phyloP scores from a whole-genome alignment of 2,329 filamentous ascomycete species.

The Nemania sp. region DNA sequence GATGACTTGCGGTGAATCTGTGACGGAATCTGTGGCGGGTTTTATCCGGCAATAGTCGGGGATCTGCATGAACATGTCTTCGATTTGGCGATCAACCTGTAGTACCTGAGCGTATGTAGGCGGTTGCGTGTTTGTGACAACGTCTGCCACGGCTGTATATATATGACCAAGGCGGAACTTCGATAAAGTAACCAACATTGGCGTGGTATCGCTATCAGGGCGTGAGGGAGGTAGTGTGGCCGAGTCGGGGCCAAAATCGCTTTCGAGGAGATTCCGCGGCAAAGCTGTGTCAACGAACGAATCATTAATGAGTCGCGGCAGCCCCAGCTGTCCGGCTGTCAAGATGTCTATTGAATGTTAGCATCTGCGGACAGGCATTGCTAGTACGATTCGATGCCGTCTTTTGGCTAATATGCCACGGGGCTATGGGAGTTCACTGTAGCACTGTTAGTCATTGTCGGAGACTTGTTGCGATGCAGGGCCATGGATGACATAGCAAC shows the following conservation, averaged over 20 bases:
- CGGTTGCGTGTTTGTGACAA: conserved; percentile 28
- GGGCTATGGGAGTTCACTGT: conserved; percentile 11
- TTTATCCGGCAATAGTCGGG: conserved; percentile 34
- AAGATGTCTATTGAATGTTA: conserved; percentile 41
- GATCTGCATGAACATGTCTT: conserved; percentile 31
- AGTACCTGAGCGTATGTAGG: conserved; percentile 30
- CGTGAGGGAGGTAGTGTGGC: conserved; percentile 45
- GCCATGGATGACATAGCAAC: not conserved
- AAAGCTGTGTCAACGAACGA: conserved; percentile 47
- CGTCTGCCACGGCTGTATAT: conserved; percentile 24
- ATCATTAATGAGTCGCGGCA: conserved; percentile 48
- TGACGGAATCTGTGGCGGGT: conserved; percentile 26
- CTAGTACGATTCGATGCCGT: not conserved
- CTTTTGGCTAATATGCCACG: not conserved
- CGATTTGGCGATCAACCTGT: conserved; percentile 32
- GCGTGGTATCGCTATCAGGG: conserved; percentile 40
- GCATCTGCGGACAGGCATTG: not conserved
- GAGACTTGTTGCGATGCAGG: not conserved
- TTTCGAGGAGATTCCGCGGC: conserved; percentile 50
- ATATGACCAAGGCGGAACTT: conserved; percentile 30
- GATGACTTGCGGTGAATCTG: conserved; percentile 35
- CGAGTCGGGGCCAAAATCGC: conserved; percentile 46
- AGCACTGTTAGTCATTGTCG: conserved; percentile 10
- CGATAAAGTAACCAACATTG: conserved; percentile 32
- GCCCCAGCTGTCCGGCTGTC: conserved; percentile 49